Evolutionary conservation across 2,329 filamentous ascomycete genomes (phyloP).

Genomic region (Catunica adiposa): DNA sequence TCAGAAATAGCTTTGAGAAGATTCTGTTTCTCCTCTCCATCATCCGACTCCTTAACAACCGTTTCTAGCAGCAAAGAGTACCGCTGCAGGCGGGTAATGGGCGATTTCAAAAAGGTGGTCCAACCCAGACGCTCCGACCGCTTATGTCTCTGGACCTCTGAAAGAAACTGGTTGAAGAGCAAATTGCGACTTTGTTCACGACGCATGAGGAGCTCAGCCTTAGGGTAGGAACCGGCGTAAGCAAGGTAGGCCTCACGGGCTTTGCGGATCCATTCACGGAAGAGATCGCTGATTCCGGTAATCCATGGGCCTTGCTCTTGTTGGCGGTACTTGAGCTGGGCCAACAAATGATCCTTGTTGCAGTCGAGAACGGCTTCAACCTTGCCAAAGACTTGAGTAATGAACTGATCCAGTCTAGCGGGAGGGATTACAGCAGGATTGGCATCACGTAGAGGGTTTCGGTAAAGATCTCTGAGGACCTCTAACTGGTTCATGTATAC

Average conservation of each 20-base stretch:
- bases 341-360: slow-evolving; percentile 82
- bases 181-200: slow-evolving; percentile 74
- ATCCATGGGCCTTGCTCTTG: slow-evolving; percentile 95
- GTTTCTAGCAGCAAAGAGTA: slow-evolving; percentile 72
- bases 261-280: slow-evolving; percentile 95
- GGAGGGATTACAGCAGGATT: slow-evolving; percentile 69
- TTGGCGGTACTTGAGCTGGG: slow-evolving; percentile 91
- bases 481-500: slow-evolving; percentile 78
- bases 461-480: slow-evolving; percentile 69
- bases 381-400: slow-evolving; percentile 77
- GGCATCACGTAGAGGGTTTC: slow-evolving; percentile 56
- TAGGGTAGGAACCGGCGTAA: slow-evolving; percentile 76
- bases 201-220: slow-evolving; percentile 66
- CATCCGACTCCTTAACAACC: slow-evolving; percentile 64
- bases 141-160: slow-evolving; percentile 62
- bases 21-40: slow-evolving; percentile 81
- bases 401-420: slow-evolving; percentile 61
- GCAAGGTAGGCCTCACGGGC: slow-evolving; percentile 78
- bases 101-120: slow-evolving; percentile 86
- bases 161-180: slow-evolving; percentile 71
- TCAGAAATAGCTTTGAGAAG: slow-evolving; percentile 74
- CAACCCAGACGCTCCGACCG: slow-evolving; percentile 71
- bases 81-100: slow-evolving; percentile 80
- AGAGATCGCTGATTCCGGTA: slow-evolving; percentile 85
- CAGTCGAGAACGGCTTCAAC: slow-evolving; percentile 75